Base-by-base conservation (phyloP, 106 monocot species). In the Platanthera guangdongensis region DNA sequence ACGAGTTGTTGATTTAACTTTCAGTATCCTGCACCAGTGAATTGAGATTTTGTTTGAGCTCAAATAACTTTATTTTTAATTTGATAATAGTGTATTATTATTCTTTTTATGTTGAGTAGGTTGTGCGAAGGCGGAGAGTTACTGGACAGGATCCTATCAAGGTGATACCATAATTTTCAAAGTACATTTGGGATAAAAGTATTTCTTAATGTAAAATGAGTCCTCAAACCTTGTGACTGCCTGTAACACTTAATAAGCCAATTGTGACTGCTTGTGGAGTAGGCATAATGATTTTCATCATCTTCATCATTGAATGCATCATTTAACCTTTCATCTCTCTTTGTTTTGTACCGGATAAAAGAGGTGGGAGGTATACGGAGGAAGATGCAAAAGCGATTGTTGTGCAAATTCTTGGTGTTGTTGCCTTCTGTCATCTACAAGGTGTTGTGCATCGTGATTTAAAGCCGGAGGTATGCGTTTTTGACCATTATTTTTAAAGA, bases 121-220 rank as follows among this genome's bases (percentile, higher is more conserved):
- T 83, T 92, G 57, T 92, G 92, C 54, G 89, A 89, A 82, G 92
- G 92, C 71, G 92, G 92, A 75, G 92, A 92, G 55, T 79, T 92
- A 52, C 78, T 92, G 55, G 92, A 92, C 50, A 92, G 89, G 85
- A 92, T 92, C 22, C 72, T 92, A 77, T 83, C 89, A 75, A 89
- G 89, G 92, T 92, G 85, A 76, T 69, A 1, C 16, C 63, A 75
- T 46, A 50, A 21, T 9, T 51, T 50, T 72, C 50, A 72, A 25
- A 16, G 3, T 48, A 16, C 13, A 71, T 71, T 32, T 30, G 7
- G 3, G 10, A 53, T 53, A 45, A 68, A 39, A 11, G 11, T 30
- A 68, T 15, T 68, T 18, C 22, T 39, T 70, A 25, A 25, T 25
- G n/a, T n/a, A n/a, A n/a, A 19, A 5, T 16, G 16, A 14, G 4